phyloP scores from a whole-genome alignment of 2,329 filamentous ascomycete species.

The Zarea fungicola region DNA sequence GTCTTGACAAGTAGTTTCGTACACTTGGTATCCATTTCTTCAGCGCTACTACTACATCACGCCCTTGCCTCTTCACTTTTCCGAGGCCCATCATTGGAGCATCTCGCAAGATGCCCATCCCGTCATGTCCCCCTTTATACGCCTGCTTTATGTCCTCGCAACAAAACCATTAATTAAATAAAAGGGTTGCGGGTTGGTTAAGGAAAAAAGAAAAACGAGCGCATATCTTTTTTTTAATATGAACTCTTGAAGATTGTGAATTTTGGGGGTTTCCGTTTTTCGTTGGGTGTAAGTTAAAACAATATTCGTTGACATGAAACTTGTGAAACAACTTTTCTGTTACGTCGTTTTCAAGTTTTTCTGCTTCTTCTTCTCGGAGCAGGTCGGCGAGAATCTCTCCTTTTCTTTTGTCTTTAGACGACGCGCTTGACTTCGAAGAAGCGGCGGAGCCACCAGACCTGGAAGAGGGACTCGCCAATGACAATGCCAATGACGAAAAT shows the following conservation, averaged over 20 bases:
- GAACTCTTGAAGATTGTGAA: not conserved
- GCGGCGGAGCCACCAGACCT: slow-evolving; percentile 98
- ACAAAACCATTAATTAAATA: not conserved
- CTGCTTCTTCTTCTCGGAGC: not conserved
- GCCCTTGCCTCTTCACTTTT: no score
- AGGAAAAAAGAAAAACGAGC: not conserved
- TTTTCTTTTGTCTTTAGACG: no score
- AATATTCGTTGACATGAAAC: not conserved
- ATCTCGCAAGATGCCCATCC: slow-evolving; percentile 1
- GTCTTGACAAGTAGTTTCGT: not conserved
- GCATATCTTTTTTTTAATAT: not conserved
- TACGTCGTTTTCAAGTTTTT: no score
- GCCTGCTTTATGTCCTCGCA: slow-evolving; percentile 3
- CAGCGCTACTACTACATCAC: not conserved
- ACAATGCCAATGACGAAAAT: slow-evolving; percentile 90
- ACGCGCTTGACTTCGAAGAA: slow-evolving; percentile 87
- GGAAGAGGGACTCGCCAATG: slow-evolving; percentile 88
- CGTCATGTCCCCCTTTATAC: not conserved
- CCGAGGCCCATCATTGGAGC: no score
- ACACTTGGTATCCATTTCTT: slow-evolving; percentile 1
- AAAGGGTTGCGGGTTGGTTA: slow-evolving; percentile 8
- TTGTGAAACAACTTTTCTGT: no score
- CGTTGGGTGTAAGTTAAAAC: not conserved
- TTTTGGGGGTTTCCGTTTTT: not conserved
- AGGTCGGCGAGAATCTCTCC: no score